These are phyloP conservation scores for Apium graveolens DNA, from an alignment of 129 eudicot species.

Conservation along the genomic window DNA sequence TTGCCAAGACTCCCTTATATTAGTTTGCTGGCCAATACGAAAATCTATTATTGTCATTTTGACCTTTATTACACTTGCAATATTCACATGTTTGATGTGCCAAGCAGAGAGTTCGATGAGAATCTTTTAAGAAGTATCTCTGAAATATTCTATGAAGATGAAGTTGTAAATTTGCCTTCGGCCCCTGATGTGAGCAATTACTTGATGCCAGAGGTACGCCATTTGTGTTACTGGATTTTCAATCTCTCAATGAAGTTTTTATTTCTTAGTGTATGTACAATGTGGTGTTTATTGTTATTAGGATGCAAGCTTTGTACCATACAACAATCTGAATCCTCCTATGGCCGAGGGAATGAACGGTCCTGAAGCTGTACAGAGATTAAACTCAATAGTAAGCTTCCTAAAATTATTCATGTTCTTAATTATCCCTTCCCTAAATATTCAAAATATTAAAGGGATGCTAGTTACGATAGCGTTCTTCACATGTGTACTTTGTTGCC, in stretches of 20 bases:
- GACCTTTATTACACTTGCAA: neutral
- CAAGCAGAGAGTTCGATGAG: conserved; percentile 82
- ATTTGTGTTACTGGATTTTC: neutral
- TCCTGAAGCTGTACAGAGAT: conserved; percentile 62
- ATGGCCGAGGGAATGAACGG: conserved; percentile 69
- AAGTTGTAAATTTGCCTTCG: conserved; percentile 52
- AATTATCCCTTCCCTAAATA: neutral
- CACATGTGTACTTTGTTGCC: neutral
- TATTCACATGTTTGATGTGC: conserved; percentile 12
- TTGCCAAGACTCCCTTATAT: neutral
- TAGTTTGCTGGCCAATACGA: neutral
- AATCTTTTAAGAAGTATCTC: conserved; percentile 41
- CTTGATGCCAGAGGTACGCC: conserved; percentile 75
- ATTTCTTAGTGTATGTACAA: conserved; percentile 4
- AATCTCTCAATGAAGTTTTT: conserved; percentile 7
- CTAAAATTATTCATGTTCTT: neutral
- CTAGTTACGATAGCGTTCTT: neutral
- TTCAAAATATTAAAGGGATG: neutral
- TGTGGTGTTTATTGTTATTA: conserved; percentile 18
- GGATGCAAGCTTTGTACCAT: conserved; percentile 65
- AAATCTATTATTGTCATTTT: neutral
- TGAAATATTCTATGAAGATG: conserved; percentile 76
- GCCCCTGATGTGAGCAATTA: conserved; percentile 87
- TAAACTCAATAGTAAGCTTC: conserved; percentile 36
- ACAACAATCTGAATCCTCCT: conserved; percentile 47